Conservation (phyloP, 345 rosid genomes). For the Draba incana region DNA sequence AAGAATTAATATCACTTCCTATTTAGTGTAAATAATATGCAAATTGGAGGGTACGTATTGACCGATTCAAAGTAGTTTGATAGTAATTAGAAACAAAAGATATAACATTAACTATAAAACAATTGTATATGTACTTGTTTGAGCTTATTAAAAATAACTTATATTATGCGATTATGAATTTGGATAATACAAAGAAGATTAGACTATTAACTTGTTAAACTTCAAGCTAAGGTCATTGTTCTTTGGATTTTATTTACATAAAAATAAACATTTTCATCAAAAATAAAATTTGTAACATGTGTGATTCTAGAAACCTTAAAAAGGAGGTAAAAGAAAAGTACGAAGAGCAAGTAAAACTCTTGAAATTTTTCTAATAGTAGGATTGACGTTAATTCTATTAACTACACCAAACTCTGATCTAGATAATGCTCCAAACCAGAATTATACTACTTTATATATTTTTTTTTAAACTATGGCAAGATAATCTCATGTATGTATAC, state of each 20-base stretch:
- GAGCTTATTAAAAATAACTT: not conserved
- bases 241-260: too few species aligned
- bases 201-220: too few species aligned
- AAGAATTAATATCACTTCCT: not conserved
- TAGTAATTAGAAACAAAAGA: not conserved
- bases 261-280: not conserved
- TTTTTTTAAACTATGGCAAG: not conserved
- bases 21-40: not conserved
- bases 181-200: too few species aligned
- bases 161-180: too few species aligned
- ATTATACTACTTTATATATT: not conserved
- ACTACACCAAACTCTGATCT: constrained; percentile 4
- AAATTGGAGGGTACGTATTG: not conserved
- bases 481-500: not conserved
- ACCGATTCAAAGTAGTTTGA: not conserved
- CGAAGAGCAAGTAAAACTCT: not conserved
- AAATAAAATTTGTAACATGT: not conserved
- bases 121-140: not conserved
- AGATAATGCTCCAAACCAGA: not conserved
- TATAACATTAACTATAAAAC: not conserved
- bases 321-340: not conserved
- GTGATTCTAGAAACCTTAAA: constrained; percentile 10
- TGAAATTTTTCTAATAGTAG: constrained; percentile 2
- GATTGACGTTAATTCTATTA: constrained; percentile 15
- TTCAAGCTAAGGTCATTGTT: too few species aligned